Percentiles rank a stretch among this genome's conserved stretches.
phyloP scores from a whole-genome alignment of 345 rosid genomes.

The Gossypium stocksii region DNA sequence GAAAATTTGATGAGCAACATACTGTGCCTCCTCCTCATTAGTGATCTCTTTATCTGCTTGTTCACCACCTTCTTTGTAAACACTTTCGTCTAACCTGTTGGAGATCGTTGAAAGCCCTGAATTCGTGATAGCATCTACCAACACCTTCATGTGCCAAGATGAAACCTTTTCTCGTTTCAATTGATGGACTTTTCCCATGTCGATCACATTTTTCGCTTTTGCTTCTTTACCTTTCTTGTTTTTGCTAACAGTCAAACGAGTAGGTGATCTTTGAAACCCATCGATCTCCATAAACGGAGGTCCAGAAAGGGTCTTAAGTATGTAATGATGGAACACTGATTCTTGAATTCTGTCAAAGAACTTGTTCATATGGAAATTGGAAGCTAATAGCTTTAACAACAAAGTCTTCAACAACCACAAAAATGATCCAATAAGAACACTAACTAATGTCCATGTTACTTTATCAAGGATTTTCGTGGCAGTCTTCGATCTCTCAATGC shows the following conservation, averaged over 20 bases:
- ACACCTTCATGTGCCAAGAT: constrained; percentile 89
- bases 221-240: constrained; percentile 38
- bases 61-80: constrained; percentile 29
- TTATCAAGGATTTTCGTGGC: constrained; percentile 38
- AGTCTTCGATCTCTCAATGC: constrained; percentile 33
- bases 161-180: constrained; percentile 85
- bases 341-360: constrained; percentile 94
- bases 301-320: constrained; percentile 74
- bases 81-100: constrained; percentile 51
- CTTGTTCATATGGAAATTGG: constrained; percentile 67
- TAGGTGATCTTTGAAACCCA: constrained; percentile 41
- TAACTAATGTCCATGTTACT: constrained; percentile 58
- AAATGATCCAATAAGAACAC: constrained; percentile 56
- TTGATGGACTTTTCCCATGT: constrained; percentile 68
- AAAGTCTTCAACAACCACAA: constrained; percentile 69
- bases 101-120: constrained; percentile 73
- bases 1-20: constrained; percentile 63
- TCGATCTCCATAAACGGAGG: constrained; percentile 61
- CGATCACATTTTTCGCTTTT: constrained; percentile 53
- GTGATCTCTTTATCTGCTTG: constrained; percentile 60
- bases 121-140: constrained; percentile 64
- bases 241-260: constrained; percentile 51
- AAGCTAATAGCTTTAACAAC: constrained; percentile 73
- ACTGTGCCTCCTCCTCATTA: constrained; percentile 74
- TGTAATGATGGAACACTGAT: constrained; percentile 74